Percentiles rank a stretch among this genome's conserved stretches.
These are phyloP conservation scores for Ensete ventricosum DNA, from an alignment of 176 grass and related monocot species.

Conservation along the genomic window DNA sequence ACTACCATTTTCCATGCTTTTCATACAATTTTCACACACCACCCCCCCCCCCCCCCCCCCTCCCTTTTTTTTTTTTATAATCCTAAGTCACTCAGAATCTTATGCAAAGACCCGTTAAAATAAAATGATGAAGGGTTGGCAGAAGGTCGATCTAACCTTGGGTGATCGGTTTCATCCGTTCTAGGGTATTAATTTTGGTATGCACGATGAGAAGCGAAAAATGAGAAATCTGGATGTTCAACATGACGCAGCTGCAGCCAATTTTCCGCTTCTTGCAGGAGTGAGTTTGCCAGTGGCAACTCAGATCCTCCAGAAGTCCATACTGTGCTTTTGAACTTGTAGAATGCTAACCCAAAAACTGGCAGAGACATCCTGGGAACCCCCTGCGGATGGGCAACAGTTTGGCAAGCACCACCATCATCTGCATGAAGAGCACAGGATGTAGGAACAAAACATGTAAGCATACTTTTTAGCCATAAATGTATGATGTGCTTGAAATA, in stretches of 20 bases:
- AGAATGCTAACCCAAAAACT: constrained; percentile 44
- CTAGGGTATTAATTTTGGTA: constrained; percentile 7
- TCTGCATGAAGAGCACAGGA: constrained; percentile 5
- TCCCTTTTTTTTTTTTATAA: background rate
- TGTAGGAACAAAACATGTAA: background rate
- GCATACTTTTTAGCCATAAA: background rate
- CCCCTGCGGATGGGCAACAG: background rate
- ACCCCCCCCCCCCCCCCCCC: too few relatives aligned
- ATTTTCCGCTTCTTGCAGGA: constrained; percentile 47
- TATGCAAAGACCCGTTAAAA: background rate
- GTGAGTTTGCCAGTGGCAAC: constrained; percentile 23
- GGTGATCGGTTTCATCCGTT: background rate
- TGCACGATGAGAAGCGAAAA: constrained; percentile 34
- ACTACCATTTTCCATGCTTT: background rate
- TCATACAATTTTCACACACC: too few relatives aligned
- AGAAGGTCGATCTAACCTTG: background rate
- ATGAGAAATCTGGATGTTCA: constrained; percentile 45
- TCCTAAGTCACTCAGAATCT: background rate
- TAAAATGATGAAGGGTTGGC: background rate
- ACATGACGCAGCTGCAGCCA: constrained; percentile 36
- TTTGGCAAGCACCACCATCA: background rate
- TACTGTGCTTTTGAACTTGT: constrained; percentile 37
- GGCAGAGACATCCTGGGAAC: constrained; percentile 32
- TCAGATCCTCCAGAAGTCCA: constrained; percentile 36
- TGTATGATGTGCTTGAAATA: too few relatives aligned